A percentile compares a stretch with the other conserved stretches of the same genome.
Conservation (phyloP, 805 yeast species). For the Metschnikowia lochheadii region DNA sequence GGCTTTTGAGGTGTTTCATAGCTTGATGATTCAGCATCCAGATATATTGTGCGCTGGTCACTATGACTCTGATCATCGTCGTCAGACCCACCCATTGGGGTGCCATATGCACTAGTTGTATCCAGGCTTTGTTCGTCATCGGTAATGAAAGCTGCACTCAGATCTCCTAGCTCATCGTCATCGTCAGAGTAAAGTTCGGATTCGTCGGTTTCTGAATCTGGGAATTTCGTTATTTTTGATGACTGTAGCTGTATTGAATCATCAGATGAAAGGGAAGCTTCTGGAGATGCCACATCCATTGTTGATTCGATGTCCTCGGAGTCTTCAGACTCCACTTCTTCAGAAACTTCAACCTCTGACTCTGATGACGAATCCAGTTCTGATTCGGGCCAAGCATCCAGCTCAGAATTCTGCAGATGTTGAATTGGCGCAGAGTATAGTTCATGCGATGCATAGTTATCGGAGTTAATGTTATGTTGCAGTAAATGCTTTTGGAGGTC, state of each 20-base stretch:
- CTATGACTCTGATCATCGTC: neutral
- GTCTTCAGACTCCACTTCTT: neutral
- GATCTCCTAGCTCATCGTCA: too few species aligned
- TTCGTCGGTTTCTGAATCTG: too few species aligned
- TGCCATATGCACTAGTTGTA: neutral
- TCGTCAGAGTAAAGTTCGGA: too few species aligned
- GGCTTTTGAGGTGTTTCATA: neutral
- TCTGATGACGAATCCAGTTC: neutral
- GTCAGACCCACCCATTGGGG: neutral
- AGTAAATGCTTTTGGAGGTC: conserved; percentile 5
- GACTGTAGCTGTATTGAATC: too few species aligned
- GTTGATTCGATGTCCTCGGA: neutral
- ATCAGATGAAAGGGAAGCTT: too few species aligned
- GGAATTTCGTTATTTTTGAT: too few species aligned
- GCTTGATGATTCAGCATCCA: neutral
- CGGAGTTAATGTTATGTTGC: conserved; percentile 5
- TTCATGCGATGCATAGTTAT: neutral
- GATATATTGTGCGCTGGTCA: neutral
- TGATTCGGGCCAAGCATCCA: neutral
- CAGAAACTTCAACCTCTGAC: neutral
- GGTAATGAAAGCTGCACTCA: neutral
- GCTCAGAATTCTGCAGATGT: neutral
- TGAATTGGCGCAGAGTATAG: neutral
- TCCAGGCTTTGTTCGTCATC: neutral
- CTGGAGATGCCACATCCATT: neutral